These are phyloP conservation scores for Mortierella sp. DNA, from an alignment of 371 early-diverging fungal genomes.

Conservation along the genomic window DNA sequence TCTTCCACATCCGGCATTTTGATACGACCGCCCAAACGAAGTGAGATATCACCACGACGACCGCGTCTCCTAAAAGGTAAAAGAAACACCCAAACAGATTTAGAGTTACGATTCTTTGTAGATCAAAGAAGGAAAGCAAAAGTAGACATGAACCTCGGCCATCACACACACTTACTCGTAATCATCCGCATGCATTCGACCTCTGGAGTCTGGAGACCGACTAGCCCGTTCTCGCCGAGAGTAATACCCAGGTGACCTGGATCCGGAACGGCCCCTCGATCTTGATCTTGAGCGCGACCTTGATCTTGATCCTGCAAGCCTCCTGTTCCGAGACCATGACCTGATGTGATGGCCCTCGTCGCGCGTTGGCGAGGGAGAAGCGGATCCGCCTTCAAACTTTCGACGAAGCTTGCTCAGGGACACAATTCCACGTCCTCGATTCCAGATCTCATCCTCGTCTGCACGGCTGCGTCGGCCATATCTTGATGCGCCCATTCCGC, in stretches of 20 bases:
- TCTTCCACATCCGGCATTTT: slow-evolving; percentile 12
- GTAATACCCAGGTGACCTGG: slow-evolving; percentile 19
- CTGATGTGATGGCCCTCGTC: too few relatives aligned
- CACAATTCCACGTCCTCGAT: slow-evolving; percentile 37
- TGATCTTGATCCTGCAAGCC: slow-evolving; percentile 28
- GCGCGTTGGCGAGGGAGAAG: slow-evolving; percentile 30
- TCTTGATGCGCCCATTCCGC: slow-evolving; percentile 13
- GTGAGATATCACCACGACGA: slow-evolving; percentile 47
- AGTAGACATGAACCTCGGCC: too few relatives aligned
- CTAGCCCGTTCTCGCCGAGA: slow-evolving; percentile 23
- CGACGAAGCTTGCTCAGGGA: slow-evolving; percentile 34
- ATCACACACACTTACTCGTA: too few relatives aligned
- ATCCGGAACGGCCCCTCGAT: slow-evolving; percentile 13
- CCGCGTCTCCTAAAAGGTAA: slow-evolving; percentile 31
- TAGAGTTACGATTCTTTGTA: too few relatives aligned
- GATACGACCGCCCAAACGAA: slow-evolving; percentile 38
- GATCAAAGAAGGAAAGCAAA: too few relatives aligned
- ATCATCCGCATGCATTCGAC: slow-evolving; percentile 22
- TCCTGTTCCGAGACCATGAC: slow-evolving; percentile 45
- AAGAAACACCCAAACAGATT: slow-evolving; percentile 1
- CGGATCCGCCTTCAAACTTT: slow-evolving; percentile 23
- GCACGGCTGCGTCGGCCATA: slow-evolving; percentile 49
- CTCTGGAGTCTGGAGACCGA: slow-evolving; percentile 32
- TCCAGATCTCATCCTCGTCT: slow-evolving; percentile 48
- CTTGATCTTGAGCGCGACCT: slow-evolving; percentile 19